Conservation (phyloP, 2,329 filamentous ascomycete genomes). For the Aspergillus pseudoterreus region DNA sequence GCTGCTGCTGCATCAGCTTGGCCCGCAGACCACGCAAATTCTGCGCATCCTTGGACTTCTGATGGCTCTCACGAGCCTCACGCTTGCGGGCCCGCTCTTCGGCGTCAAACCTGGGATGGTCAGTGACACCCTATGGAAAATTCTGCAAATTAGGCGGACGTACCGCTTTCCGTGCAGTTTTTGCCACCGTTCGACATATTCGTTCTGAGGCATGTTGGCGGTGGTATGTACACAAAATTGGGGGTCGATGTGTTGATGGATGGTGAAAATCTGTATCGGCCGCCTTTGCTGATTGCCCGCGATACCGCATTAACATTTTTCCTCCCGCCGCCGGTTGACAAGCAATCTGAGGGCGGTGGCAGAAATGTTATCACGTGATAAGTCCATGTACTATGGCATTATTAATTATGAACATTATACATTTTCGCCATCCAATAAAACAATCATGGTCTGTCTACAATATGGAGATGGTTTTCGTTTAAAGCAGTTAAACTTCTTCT, state of each 20-base stretch:
- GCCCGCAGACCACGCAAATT: constrained; percentile 87
- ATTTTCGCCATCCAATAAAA: too few relatives aligned
- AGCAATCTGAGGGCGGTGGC: not conserved
- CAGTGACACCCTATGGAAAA: constrained; percentile 21
- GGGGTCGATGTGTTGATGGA: not conserved
- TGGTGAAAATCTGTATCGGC: not conserved
- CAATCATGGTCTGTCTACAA: too few relatives aligned
- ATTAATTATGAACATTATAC: too few relatives aligned
- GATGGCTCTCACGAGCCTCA: constrained; percentile 81
- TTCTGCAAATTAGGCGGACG: constrained; percentile 2
- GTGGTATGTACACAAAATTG: not conserved
- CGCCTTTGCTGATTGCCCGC: not conserved
- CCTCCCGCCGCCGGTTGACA: not conserved
- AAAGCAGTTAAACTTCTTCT: too few relatives aligned
- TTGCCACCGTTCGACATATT: constrained; percentile 71
- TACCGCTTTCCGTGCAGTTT: constrained; percentile 58
- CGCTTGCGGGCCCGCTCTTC: constrained; percentile 88
- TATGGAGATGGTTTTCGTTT: too few relatives aligned
- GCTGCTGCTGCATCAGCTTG: constrained; percentile 89
- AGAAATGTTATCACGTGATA: not conserved
- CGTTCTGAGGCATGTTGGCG: constrained; percentile 38
- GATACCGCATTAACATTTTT: not conserved
- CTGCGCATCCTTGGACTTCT: constrained; percentile 84
- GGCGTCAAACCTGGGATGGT: constrained; percentile 62
- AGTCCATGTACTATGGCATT: not conserved